These are phyloP conservation scores for Aspergillus niger DNA, from an alignment of 2,329 filamentous ascomycete genomes.

Conservation along the genomic window DNA sequence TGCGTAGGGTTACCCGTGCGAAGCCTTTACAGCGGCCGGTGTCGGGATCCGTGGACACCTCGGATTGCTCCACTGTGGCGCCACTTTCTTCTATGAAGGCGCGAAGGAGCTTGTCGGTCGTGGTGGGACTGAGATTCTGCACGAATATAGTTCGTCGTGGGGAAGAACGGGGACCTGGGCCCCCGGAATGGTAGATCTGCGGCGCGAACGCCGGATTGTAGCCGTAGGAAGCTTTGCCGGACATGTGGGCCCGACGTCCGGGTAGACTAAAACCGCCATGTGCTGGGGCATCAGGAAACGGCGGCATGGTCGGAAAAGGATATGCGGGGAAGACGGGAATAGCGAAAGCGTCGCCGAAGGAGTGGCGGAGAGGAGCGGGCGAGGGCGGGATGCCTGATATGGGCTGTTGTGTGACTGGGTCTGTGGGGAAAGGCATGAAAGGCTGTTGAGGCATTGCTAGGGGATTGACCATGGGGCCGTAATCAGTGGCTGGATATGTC, in stretches of 20 bases:
- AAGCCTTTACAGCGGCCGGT: conserved; percentile 25
- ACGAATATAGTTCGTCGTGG: conserved; percentile 28
- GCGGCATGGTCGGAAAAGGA: conserved; percentile 23
- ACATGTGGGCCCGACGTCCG: conserved; percentile 2
- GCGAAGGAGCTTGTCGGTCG: conserved; percentile 33
- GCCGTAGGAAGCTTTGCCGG: conserved; percentile 14
- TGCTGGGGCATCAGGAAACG: conserved; percentile 12
- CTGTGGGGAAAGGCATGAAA: conserved; percentile 33
- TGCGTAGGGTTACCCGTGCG: conserved; percentile 35
- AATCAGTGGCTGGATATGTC: conserved; percentile 31
- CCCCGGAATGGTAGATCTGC: conserved; percentile 13
- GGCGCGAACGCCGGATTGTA: conserved; percentile 14
- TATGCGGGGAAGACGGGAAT: conserved; percentile 34
- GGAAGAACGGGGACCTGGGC: conserved; percentile 8
- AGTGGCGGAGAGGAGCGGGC: conserved; percentile 30
- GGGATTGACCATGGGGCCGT: conserved; percentile 26
- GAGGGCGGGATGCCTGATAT: conserved; percentile 32
- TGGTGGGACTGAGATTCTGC: conserved; percentile 32
- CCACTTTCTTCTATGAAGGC: conserved; percentile 33
- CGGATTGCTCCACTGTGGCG: conserved; percentile 34
- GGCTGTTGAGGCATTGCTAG: conserved; percentile 26
- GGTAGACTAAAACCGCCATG: conserved; percentile 8
- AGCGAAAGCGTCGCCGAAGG: conserved; percentile 31
- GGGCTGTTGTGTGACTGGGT: conserved; percentile 21
- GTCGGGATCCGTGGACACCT: conserved; percentile 30